Base-by-base conservation (phyloP, 495 filamentous ascomycete genomes). In the Antarctomyces pellizariae region DNA sequence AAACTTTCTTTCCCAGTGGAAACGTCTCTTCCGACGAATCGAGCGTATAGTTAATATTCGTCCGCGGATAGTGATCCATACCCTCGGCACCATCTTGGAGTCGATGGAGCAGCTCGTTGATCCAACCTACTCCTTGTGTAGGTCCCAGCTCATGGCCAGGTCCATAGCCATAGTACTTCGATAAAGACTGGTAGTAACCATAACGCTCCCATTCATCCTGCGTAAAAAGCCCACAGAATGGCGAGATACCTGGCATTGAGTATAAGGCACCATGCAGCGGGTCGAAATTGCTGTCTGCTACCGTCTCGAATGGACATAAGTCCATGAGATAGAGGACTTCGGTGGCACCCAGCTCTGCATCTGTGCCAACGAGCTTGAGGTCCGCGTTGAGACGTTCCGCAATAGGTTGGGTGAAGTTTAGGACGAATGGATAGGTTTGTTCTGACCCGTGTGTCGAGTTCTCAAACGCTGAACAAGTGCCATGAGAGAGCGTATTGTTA, bases 71-170 rank as follows among this genome's bases (percentile, higher is more conserved):
- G 16, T 63, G 34, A 38, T 84, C 75, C 0, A 51, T 38, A n/a
- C 86, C 72, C 0, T 72, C 59, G 11, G 49, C 40, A 3, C 42
- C 41, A 18, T 53, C 46, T 0, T 72, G 82, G 25, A 91, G 46
- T 13, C 80, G 61, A n/a, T 79, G 73, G 24, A 89, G 57, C 12
- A 91, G 56, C 48, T 91, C 80, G 41, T 83, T 84, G 16, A 67
- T 67, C 39, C 67, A 91, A 0, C 80, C 80, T 13, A 82, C 71
- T 0, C 80, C 79, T 47, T 80, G 79, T 0, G 74, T 75, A 11
- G 77, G 60, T 0, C 71, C 80, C 0, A 89, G 56, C 0, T 64
- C 62, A 46, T 75, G 79, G 8, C 79, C 80, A 12, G 63, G 60
- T 3, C 69, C 64, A 47, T 62, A 79, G 18, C 70, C 68, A 44